Evolutionary conservation across 768 basidiomycete species (phyloP).

Genomic region (Pisolithus tinctorius): DNA sequence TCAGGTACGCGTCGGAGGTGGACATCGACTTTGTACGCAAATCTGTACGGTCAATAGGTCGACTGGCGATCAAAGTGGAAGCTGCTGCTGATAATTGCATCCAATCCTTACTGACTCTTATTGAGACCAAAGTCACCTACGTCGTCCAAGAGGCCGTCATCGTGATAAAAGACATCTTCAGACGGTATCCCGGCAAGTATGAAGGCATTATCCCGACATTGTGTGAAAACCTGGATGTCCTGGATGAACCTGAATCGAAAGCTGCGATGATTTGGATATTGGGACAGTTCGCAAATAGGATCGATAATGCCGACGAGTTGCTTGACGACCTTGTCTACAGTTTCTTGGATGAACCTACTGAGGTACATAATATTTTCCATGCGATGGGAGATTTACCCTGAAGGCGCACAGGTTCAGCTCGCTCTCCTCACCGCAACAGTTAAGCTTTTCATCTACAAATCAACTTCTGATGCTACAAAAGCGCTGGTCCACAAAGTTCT

Average conservation of each 20-base stretch:
- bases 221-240: slow-evolving; percentile 83
- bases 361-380: slow-evolving; percentile 45
- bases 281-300: slow-evolving; percentile 92
- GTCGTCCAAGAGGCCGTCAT: slow-evolving; percentile 97
- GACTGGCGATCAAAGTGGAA: slow-evolving; percentile 96
- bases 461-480: slow-evolving; percentile 76
- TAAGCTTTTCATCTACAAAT: slow-evolving; percentile 91
- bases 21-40: slow-evolving; percentile 98
- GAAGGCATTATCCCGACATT: slow-evolving; percentile 93
- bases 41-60: slow-evolving; percentile 94
- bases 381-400: neutral
- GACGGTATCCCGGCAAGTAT: slow-evolving; percentile 93
- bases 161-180: slow-evolving; percentile 97
- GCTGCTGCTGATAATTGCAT: slow-evolving; percentile 87
- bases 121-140: slow-evolving; percentile 91
- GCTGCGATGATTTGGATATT: slow-evolving; percentile 98
- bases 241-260: slow-evolving; percentile 96
- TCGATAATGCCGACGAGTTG: slow-evolving; percentile 93
- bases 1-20: slow-evolving; percentile 94
- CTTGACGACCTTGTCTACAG: slow-evolving; percentile 86
- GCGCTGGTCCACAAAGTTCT: slow-evolving; percentile 90
- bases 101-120: slow-evolving; percentile 72
- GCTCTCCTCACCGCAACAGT: slow-evolving; percentile 91
- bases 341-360: slow-evolving; percentile 90
- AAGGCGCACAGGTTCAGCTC: slow-evolving; percentile 72